These are phyloP conservation scores for Plasmodium vivax DNA, from an alignment of 169 alveolate species.

Conservation along the genomic window DNA sequence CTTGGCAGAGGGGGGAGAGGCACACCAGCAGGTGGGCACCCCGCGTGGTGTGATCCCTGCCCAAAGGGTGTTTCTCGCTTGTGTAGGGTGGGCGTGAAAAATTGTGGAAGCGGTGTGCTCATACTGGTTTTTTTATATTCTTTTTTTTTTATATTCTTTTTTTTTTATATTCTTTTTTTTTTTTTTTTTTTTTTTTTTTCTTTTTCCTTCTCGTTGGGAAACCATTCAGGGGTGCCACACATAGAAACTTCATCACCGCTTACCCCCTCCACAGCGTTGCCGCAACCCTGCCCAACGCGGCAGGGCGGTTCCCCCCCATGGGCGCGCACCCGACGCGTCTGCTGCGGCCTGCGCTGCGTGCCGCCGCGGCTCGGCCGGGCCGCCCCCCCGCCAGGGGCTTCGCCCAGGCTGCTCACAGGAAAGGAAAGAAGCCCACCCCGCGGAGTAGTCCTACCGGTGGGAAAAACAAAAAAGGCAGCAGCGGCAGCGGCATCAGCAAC, in stretches of 20 bases:
- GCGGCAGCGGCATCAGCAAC: no score
- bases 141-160: no score
- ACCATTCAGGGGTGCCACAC: background rate
- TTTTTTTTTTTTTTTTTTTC: no score
- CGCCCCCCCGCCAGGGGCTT: background rate
- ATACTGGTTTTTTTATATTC: no score
- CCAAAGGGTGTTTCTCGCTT: background rate
- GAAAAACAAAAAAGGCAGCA: no score
- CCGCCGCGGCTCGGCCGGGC: background rate
- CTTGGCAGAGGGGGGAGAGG: background rate
- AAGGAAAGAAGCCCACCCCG: background rate
- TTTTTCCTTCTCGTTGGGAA: background rate
- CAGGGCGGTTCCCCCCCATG: background rate
- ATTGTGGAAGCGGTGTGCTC: background rate
- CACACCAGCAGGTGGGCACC: background rate
- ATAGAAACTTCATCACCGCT: no score
- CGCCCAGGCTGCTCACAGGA: background rate
- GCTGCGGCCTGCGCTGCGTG: background rate
- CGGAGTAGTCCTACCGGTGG: no score
- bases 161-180: no score
- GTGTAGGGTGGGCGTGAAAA: background rate
- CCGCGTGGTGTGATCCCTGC: background rate
- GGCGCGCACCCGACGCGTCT: background rate
- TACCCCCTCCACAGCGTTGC: background rate
- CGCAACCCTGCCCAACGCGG: background rate